These are phyloP conservation scores for Priceomyces carsonii DNA, from an alignment of 805 yeast genomes.

Conservation along the genomic window DNA sequence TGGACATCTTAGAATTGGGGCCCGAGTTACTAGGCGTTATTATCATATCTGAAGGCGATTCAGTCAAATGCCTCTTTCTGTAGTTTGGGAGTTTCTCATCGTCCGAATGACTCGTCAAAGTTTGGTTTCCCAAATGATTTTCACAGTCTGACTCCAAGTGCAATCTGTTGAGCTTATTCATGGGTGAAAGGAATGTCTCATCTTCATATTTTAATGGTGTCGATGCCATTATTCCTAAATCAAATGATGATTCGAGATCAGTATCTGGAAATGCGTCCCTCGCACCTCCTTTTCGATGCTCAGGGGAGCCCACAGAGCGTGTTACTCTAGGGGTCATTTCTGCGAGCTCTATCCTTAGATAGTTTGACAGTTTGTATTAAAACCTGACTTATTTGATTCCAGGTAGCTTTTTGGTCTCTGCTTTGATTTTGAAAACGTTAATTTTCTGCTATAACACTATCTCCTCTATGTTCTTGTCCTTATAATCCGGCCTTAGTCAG, in stretches of 20 bases:
- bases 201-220: conserved; percentile 10
- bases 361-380: no score
- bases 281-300: conserved; percentile 2
- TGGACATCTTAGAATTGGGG: conserved; percentile 10
- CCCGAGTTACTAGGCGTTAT: conserved; percentile 21
- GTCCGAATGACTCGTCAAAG: conserved; percentile 22
- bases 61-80: conserved; percentile 25
- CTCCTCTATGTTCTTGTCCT: no score
- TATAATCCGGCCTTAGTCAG: no score
- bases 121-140: conserved; percentile 25
- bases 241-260: conserved; percentile 10
- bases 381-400: no score
- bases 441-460: no score
- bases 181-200: conserved; percentile 31
- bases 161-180: conserved; percentile 33
- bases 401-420: no score
- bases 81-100: conserved; percentile 14
- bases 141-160: conserved; percentile 24
- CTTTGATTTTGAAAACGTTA: no score
- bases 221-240: conserved; percentile 11
- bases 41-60: conserved; percentile 25
- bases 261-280: background rate
- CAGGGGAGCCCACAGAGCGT: background rate
- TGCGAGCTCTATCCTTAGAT: no score
- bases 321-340: no score